These are phyloP conservation scores for Pseudozyma pruni DNA, from an alignment of 1,284 basidiomycete genomes.

Conservation along the genomic window DNA sequence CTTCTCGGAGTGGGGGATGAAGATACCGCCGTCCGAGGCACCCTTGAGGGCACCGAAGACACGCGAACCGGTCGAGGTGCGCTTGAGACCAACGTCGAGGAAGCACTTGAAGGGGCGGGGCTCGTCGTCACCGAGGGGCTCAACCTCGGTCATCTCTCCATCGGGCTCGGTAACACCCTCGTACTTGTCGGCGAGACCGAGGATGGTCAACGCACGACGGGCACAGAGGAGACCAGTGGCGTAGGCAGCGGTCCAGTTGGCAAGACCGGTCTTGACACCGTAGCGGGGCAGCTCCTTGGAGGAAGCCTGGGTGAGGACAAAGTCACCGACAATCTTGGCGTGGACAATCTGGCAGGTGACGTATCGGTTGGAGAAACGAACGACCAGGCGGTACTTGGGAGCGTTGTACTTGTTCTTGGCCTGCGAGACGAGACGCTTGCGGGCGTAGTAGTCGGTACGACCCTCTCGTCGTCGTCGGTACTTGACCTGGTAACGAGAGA, in stretches of 20 bases:
- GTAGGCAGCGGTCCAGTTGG: conserved; percentile 99
- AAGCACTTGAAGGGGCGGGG: conserved; percentile 98
- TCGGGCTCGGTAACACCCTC: conserved; percentile 93
- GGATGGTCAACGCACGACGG: conserved; percentile 92
- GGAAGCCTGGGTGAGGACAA: conserved; percentile 77
- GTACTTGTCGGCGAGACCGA: conserved; percentile 98
- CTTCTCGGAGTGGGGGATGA: conserved; percentile 96
- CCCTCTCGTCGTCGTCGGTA: conserved; percentile 83
- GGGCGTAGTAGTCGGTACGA: conserved; percentile 99
- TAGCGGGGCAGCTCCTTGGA: conserved; percentile 94
- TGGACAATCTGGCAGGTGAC: conserved; percentile 80
- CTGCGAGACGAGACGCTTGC: conserved; percentile 94
- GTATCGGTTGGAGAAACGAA: conserved; percentile 77
- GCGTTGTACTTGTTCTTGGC: conserved; percentile 99
- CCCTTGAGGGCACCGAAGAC: conserved; percentile 99
- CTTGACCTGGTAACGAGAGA: conserved; percentile 80
- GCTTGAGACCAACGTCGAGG: conserved; percentile 97
- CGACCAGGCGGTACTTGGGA: conserved; percentile 97
- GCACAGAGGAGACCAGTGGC: conserved; percentile 96
- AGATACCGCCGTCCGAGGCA: conserved; percentile 97
- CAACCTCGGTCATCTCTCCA: conserved; percentile 83
- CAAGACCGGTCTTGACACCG: conserved; percentile 97
- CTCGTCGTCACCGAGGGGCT: conserved; percentile 88
- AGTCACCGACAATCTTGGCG: conserved; percentile 96
- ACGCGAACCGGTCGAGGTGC: conserved; percentile 97